phyloP scores from a whole-genome alignment of 2,329 filamentous ascomycete species.

The Neonectria ditissima region DNA sequence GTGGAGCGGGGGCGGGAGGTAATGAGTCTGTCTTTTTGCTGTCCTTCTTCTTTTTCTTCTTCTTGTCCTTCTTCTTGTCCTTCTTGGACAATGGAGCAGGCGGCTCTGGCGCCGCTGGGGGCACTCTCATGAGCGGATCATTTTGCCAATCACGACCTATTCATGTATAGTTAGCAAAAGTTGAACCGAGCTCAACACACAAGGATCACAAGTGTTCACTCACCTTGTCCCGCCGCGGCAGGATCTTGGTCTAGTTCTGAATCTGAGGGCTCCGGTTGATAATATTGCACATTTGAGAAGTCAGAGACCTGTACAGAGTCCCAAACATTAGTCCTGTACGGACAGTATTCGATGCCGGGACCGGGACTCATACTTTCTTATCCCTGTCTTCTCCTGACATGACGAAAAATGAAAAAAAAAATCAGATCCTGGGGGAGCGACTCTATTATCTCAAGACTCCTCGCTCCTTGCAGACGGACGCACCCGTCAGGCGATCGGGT shows the following conservation, averaged over 20 bases:
- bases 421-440: conserved; percentile 41
- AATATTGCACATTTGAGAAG: conserved; percentile 58
- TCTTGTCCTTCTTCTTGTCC: conserved; percentile 36
- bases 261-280: conserved; percentile 48
- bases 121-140: conserved; percentile 27
- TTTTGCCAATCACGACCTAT: conserved; percentile 7
- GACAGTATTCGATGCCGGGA: conserved; percentile 53
- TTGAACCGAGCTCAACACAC: too few species aligned
- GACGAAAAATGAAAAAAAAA: conserved; percentile 35
- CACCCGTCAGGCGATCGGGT: conserved; percentile 49
- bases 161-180: conserved; percentile 1
- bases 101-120: conserved; percentile 19
- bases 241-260: conserved; percentile 54
- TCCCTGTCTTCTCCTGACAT: conserved; percentile 46
- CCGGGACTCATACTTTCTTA: conserved; percentile 57
- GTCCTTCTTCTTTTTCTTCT: conserved; percentile 25
- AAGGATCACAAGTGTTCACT: conserved; percentile 13
- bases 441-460: conserved; percentile 47
- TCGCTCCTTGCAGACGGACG: conserved; percentile 49
- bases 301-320: conserved; percentile 56
- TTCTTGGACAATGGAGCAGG: conserved; percentile 35
- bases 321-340: conserved; percentile 54
- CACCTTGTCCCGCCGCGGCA: conserved; percentile 37
- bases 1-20: conserved; percentile 16
- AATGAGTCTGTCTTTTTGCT: conserved; percentile 19